A percentile compares a stretch with the other conserved stretches of the same genome.
phyloP scores from a whole-genome alignment of 495 filamentous ascomycete genomes.

The Bathelium albidoporum region DNA sequence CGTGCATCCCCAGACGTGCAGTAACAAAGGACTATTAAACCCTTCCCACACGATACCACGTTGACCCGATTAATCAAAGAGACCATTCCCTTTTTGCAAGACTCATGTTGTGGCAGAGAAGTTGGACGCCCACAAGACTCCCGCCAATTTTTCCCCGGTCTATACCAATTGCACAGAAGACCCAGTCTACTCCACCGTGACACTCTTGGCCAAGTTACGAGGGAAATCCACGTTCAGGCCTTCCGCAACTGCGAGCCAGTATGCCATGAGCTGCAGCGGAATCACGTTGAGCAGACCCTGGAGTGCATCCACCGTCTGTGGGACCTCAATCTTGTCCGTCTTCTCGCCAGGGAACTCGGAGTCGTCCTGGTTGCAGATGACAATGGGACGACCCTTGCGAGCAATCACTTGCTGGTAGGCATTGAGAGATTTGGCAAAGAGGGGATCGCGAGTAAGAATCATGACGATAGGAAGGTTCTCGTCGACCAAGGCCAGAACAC shows the following conservation, averaged over 20 bases:
- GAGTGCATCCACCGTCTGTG: conserved; percentile 86
- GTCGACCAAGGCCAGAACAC: conserved; percentile 92
- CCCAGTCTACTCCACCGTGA: conserved; percentile 77
- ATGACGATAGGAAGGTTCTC: conserved; percentile 99
- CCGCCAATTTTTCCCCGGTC: neutral
- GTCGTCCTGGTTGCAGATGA: conserved; percentile 90
- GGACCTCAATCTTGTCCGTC: conserved; percentile 95
- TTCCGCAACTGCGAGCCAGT: conserved; percentile 95
- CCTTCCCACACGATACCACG: neutral
- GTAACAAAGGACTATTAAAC: neutral
- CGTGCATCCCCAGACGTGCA: neutral
- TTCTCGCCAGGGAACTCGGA: conserved; percentile 76
- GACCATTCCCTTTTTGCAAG: neutral
- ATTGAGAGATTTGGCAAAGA: conserved; percentile 95
- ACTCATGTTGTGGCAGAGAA: neutral
- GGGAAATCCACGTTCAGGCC: conserved; percentile 97
- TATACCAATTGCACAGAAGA: neutral
- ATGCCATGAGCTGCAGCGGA: conserved; percentile 91
- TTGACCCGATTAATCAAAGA: neutral
- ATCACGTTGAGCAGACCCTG: conserved; percentile 97
- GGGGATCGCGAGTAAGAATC: conserved; percentile 90
- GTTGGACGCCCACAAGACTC: neutral
- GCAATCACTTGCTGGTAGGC: conserved; percentile 99
- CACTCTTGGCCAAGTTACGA: conserved; percentile 94
- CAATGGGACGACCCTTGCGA: conserved; percentile 86